Evolutionary conservation across 1,139 yeast species (phyloP), one percentile per base, ranked within the genome.

Genomic region (Sugiyamaella xylanicola): DNA sequence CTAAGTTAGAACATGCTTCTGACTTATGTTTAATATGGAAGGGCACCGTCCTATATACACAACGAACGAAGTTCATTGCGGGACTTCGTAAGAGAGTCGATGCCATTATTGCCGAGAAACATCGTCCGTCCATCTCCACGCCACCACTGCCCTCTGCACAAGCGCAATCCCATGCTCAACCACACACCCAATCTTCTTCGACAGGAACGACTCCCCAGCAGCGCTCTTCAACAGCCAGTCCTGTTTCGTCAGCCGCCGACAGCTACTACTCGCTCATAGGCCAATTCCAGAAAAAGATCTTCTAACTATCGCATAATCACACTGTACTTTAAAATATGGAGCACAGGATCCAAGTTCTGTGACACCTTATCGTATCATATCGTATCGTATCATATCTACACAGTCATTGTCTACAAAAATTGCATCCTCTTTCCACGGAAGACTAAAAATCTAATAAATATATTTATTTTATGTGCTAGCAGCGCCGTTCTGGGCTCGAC

Each of bases 11-110:
- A 27, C 53, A 60, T 1, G 57, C 63, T 1, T 58, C 57, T 1
- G 62, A 62, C 17, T 56, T 69, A n/a, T 56, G 60, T 19, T 62
- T 59, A 35, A 61, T 69, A 16, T 69, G 72, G 72, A 65, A 67
- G 43, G 72, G 72, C 13, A 69, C 73, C 0, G 47, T 60, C 11
- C 55, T 56, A 13, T 65, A 67, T 46, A 48, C 56, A 1, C 22
- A 58, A 7, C 57, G 64, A 21, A 54, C 55, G 22, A 62, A 62
- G 56, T 68, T 67, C 43, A 55, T 68, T 3, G 57, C 61, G 7
- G 57, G 60, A 3, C 59, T 68, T 44, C 56, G 66, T 25, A 65
- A 65, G 51, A 54, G 65, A 9, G 62, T 67, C 1, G 69, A 67
- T 29, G 60, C 63, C 15, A 53, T 58, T 2, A 22, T 60, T 3